Evolutionary conservation across 1,139 yeast genomes (phyloP).

Genomic region (Kazachstania sp.): DNA sequence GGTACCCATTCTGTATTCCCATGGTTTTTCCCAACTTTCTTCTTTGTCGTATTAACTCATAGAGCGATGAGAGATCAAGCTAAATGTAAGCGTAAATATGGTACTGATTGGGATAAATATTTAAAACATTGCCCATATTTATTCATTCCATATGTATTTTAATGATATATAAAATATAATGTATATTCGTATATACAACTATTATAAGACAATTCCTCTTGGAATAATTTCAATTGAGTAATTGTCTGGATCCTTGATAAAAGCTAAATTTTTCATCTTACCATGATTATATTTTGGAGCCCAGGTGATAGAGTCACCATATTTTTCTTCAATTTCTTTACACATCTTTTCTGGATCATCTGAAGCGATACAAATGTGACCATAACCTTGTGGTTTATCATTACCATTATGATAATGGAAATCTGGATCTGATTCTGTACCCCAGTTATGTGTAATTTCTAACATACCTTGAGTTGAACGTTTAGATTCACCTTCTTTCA

Average conservation of each 20-base stretch:
- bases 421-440: constrained; percentile 70
- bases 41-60: constrained; percentile 76
- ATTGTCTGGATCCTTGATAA: constrained; percentile 86
- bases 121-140: constrained; percentile 81
- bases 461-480: constrained; percentile 49
- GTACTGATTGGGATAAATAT: constrained; percentile 87
- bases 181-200: neutral
- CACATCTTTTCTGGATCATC: constrained; percentile 54
- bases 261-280: constrained; percentile 51
- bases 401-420: constrained; percentile 83
- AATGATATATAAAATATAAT: constrained; percentile 11
- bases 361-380: constrained; percentile 74
- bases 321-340: constrained; percentile 39
- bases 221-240: constrained; percentile 72
- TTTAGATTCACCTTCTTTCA: constrained; percentile 27
- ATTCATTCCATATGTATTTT: constrained; percentile 80
- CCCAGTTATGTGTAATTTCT: constrained; percentile 93
- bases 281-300: constrained; percentile 54
- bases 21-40: constrained; percentile 91
- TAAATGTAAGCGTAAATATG: constrained; percentile 80
- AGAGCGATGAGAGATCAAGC: constrained; percentile 80
- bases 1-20: constrained; percentile 84
- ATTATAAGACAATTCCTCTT: constrained; percentile 8
- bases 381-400: constrained; percentile 71
- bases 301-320: constrained; percentile 44